Conservation (phyloP, 306 rosid species). For the Dicorynia guianensis region DNA sequence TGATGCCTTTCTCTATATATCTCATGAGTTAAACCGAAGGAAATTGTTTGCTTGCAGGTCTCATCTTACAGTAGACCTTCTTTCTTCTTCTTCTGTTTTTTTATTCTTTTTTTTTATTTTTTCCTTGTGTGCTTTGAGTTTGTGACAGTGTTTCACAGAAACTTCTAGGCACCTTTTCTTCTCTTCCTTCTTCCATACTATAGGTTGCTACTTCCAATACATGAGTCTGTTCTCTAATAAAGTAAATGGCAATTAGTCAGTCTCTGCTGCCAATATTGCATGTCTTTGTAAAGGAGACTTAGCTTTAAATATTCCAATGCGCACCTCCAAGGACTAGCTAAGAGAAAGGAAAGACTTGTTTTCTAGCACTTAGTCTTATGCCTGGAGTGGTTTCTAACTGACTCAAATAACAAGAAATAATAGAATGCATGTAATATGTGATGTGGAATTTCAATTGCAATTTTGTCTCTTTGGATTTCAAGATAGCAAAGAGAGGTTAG, state of each 20-base stretch:
- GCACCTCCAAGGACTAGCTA: conserved; percentile 1
- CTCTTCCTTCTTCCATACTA: conserved; percentile 1
- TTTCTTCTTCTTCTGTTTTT: no score
- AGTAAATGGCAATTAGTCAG: conserved; percentile 19
- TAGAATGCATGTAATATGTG: not conserved
- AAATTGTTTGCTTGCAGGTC: conserved; percentile 8
- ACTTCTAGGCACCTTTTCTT: not conserved
- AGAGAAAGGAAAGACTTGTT: not conserved
- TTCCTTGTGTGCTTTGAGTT: no score
- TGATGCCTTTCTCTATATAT: conserved; percentile 7
- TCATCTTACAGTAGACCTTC: not conserved
- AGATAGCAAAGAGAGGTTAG: conserved; percentile 25
- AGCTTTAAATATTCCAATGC: conserved; percentile 4
- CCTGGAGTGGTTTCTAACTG: conserved; percentile 13
- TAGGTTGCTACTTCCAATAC: not conserved
- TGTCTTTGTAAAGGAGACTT: conserved; percentile 10
- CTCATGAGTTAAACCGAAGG: conserved; percentile 9
- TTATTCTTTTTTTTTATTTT: no score
- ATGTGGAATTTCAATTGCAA: not conserved
- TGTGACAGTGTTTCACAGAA: not conserved
- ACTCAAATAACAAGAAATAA: not conserved
- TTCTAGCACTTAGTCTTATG: not conserved
- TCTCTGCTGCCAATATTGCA: not conserved
- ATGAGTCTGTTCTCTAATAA: no score
- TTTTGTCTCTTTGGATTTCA: conserved; percentile 17